A percentile compares a stretch with the other conserved stretches of the same genome.
Evolutionary conservation across 208 protist genomes (phyloP).

Genomic region (Crithidia bombi): DNA sequence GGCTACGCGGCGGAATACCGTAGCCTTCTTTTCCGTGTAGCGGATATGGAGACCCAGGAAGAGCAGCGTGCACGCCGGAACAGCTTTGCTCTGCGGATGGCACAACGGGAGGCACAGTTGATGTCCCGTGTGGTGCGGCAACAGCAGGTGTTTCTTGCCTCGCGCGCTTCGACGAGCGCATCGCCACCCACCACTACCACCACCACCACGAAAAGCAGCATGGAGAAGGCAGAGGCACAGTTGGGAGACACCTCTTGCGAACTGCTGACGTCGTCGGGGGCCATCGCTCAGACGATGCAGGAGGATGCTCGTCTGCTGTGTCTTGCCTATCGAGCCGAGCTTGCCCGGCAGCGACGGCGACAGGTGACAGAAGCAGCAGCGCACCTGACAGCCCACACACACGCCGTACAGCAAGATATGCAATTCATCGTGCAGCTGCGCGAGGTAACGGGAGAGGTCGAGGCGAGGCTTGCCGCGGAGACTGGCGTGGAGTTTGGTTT

Average conservation of each 20-base stretch:
- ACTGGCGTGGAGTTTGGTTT: neutral
- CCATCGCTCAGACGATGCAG: neutral
- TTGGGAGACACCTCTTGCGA: neutral
- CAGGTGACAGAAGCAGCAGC: neutral
- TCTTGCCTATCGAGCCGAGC: slow-evolving; percentile 19
- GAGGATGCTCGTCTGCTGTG: slow-evolving; percentile 21
- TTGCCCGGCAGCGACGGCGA: slow-evolving; percentile 14
- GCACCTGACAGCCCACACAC: slow-evolving; percentile 13
- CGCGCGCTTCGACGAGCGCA: neutral
- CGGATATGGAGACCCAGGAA: slow-evolving; percentile 46
- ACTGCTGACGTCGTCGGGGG: neutral
- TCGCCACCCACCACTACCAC: neutral
- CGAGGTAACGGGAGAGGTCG: neutral
- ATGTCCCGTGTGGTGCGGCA: slow-evolving; percentile 26
- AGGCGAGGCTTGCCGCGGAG: neutral
- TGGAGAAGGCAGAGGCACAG: neutral
- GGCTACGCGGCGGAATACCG: slow-evolving; percentile 33
- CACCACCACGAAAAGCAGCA: neutral
- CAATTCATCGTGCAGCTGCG: neutral
- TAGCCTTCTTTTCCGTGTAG: slow-evolving; percentile 47
- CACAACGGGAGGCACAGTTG: slow-evolving; percentile 35
- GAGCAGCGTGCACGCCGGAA: slow-evolving; percentile 23
- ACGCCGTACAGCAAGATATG: neutral
- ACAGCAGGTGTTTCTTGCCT: slow-evolving; percentile 29
- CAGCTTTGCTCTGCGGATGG: slow-evolving; percentile 45